Evolutionary conservation across 176 grass and related monocot species (phyloP), one percentile per base, ranked within the genome.

Genomic region (Saccharum officinarum): DNA sequence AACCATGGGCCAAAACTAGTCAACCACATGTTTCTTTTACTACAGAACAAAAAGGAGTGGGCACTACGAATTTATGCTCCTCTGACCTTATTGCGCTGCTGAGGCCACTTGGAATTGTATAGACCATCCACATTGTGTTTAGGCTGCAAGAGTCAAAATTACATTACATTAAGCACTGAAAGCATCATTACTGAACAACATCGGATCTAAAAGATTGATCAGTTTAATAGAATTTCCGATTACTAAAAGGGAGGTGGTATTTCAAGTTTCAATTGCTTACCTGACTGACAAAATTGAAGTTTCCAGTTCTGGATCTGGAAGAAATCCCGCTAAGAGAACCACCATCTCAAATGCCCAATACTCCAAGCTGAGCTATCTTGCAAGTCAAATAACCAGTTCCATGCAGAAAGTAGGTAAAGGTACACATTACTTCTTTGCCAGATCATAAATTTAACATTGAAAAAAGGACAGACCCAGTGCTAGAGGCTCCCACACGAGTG

Each of bases 311-410:
- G 95, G 95, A 81, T 94, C 38, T 66, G 90, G 90, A 83, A 97
- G 92, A 91, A 97, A 94, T 52, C 92, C 95, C 25, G 92, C 81
- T 67, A 97, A 82, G 4, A 97, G 90, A 91, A 94, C 92, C 76
- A 97, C 95, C 92, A 97, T 94, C 86, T 97, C 95, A 65, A 95
- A 97, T 61, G 92, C 91, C 95, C 95, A 97, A 81, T 91, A 97
- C 78, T 97, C 92, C 87, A 97, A 91, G 87, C 92, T 95, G 69
- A 55, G 31, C 5, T 73, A 86, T 60, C 8, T 83, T 73, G 46
- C 36, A 73, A 78, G 3, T 14, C 44, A 78, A 82, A 90, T 63
- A 59, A 59, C 73, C 16, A 78, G 65, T 66, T 76, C 34, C 83
- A 73, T 44, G 65, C 22, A 82, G 33, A 63, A 86, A 72, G 33